phyloP scores from a whole-genome alignment of 2,329 filamentous ascomycete species.

The Fusarium sp. region DNA sequence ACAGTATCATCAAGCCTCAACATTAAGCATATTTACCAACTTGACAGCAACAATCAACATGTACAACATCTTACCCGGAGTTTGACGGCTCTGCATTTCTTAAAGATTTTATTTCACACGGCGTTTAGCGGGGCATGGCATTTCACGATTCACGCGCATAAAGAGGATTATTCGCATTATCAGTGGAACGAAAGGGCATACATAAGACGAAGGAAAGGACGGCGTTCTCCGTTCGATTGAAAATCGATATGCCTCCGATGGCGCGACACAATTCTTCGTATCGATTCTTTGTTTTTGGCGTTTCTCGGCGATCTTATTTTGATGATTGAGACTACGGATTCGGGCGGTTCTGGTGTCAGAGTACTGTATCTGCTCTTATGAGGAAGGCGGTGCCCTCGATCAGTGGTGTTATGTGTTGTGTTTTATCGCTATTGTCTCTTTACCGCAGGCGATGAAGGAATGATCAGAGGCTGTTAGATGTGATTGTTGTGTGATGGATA shows the following conservation, averaged over 20 bases:
- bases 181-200: constrained; percentile 45
- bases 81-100: constrained; percentile 16
- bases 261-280: constrained; percentile 37
- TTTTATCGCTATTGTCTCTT: constrained; percentile 28
- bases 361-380: constrained; percentile 11
- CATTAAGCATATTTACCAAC: not conserved
- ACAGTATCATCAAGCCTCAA: constrained; percentile 43
- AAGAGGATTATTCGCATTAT: constrained; percentile 42
- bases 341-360: constrained; percentile 35
- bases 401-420: constrained; percentile 22
- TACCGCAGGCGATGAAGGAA: constrained; percentile 28
- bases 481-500: constrained; percentile 33
- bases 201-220: constrained; percentile 38
- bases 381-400: constrained; percentile 3
- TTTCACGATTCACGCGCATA: constrained; percentile 40
- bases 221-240: constrained; percentile 48
- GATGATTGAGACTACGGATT: constrained; percentile 28
- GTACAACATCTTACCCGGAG: constrained; percentile 37
- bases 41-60: constrained; percentile 25
- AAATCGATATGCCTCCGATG: constrained; percentile 45
- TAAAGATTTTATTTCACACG: constrained; percentile 17
- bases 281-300: constrained; percentile 32
- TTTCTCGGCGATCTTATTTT: constrained; percentile 18
- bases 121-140: constrained; percentile 39
- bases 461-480: constrained; percentile 32